Base-by-base conservation (phyloP, 1,139 yeast genomes). In the Hansenula sp. region DNA sequence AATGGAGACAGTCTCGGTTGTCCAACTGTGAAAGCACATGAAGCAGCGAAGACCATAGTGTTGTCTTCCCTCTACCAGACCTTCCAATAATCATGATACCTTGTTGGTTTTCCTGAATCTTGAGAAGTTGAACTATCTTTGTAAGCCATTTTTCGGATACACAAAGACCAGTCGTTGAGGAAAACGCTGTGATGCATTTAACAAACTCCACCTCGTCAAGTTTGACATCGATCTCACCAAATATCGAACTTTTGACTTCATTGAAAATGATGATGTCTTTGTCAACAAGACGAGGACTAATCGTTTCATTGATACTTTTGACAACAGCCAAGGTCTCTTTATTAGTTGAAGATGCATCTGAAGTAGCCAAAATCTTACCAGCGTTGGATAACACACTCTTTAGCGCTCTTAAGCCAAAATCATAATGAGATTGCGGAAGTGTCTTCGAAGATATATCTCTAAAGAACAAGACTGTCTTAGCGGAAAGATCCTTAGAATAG, bases 321-420 rank as follows among this genome's bases (percentile, higher is more conserved):
- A 77, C 63, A 1, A 86, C 62, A 3, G 81, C 61, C 61, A 0
- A 57, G 45, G 49, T 81, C 86, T 5, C n/a, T n/a, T n/a, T n/a
- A n/a, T n/a, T n/a, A n/a, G n/a, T n/a, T n/a, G n/a, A n/a, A n/a
- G n/a, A n/a, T n/a, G n/a, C n/a, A n/a, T 41, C 41, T 11, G 41
- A n/a, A 45, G 32, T 40, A 79, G 59, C 47, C 12, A 70, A 72
- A 4, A 79, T 59, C 15, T 60, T 54, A 0, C 93, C 91, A 54
- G 91, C 81, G 45, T 74, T 72, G 5, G 70, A 62, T 36, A 91
- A 63, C 0, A 84, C 79, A 38, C 79, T 72, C 58, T 90, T 91
- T 45, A 91, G 62, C 0, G 96, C 83, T 47, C 97, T 72, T 36
- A 91, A 68, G 0, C 98, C 96, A 71, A 93, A 93, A 57, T 93